Evolutionary conservation across 1,284 basidiomycete genomes (phyloP).

Genomic region (Lignosus rhinocerotis): DNA sequence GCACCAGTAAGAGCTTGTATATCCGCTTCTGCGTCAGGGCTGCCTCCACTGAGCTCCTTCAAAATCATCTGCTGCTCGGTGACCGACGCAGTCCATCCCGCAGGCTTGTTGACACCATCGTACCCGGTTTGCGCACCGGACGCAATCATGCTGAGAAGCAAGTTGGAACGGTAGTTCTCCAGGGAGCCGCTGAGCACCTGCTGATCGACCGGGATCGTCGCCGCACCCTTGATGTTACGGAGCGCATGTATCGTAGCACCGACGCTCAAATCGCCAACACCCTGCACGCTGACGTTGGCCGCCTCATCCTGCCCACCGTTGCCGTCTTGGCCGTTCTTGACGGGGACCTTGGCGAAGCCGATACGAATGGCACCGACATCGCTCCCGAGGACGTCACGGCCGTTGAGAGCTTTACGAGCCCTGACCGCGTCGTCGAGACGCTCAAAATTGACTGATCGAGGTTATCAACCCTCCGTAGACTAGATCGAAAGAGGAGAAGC

Average conservation of each 20-base stretch:
- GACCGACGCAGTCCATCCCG: slow-evolving; percentile 66
- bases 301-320: slow-evolving; percentile 61
- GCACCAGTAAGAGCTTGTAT: slow-evolving; percentile 83
- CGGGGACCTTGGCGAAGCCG: slow-evolving; percentile 94
- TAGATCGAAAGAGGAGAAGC: slow-evolving; percentile 1
- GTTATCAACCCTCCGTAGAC: slow-evolving; percentile 12
- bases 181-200: slow-evolving; percentile 88
- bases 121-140: slow-evolving; percentile 76
- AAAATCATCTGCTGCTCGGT: slow-evolving; percentile 96
- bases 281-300: slow-evolving; percentile 67
- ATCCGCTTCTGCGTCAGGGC: slow-evolving; percentile 77
- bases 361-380: slow-evolving; percentile 96
- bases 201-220: slow-evolving; percentile 85
- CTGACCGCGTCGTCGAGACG: slow-evolving; percentile 94
- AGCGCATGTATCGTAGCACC: slow-evolving; percentile 86
- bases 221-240: slow-evolving; percentile 82
- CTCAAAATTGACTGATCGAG: slow-evolving; percentile 86
- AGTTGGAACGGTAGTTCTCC: slow-evolving; percentile 92
- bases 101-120: slow-evolving; percentile 58
- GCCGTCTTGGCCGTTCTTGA: slow-evolving; percentile 78
- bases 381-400: slow-evolving; percentile 91
- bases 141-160: slow-evolving; percentile 87
- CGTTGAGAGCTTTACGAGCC: slow-evolving; percentile 93
- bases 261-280: slow-evolving; percentile 78
- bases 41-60: slow-evolving; percentile 84